phyloP scores from a whole-genome alignment of 352 stramenopile species.

The Hyaloperonospora brassicae region DNA sequence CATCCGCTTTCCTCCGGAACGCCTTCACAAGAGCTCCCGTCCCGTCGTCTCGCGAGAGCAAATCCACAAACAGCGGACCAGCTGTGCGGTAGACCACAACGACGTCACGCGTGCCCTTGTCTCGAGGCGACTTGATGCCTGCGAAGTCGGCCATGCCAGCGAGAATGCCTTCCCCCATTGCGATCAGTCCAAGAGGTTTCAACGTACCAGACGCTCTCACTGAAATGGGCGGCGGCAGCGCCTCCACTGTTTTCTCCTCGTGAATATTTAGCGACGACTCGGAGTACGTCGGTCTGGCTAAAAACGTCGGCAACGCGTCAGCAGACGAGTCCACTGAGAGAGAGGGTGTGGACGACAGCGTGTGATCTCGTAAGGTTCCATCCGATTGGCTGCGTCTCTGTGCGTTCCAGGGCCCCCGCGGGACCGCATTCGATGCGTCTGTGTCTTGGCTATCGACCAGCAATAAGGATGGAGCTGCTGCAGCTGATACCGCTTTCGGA shows the following conservation, averaged over 20 bases:
- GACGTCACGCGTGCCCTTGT: slow-evolving; percentile 16
- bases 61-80: slow-evolving; percentile 57
- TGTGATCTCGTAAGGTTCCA: slow-evolving; percentile 25
- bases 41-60: slow-evolving; percentile 65
- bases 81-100: slow-evolving; percentile 44
- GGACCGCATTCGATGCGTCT: slow-evolving; percentile 3
- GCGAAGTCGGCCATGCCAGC: slow-evolving; percentile 28
- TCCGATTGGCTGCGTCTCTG: slow-evolving; percentile 50
- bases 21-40: slow-evolving; percentile 64
- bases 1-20: slow-evolving; percentile 58
- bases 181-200: slow-evolving; percentile 28
- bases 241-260: slow-evolving; percentile 5
- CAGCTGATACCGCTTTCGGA: slow-evolving; percentile 15
- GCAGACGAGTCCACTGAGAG: slow-evolving; percentile 5
- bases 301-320: slow-evolving; percentile 4
- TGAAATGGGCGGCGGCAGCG: slow-evolving; percentile 16
- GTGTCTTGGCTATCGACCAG: slow-evolving; percentile 7
- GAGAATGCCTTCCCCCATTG: slow-evolving; percentile 44
- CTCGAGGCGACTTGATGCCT: slow-evolving; percentile 19
- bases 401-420: slow-evolving; percentile 14
- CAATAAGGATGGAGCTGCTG: slow-evolving; percentile 3
- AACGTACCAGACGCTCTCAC: slow-evolving; percentile 17
- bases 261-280: slow-evolving; percentile 21
- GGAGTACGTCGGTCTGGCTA: slow-evolving; percentile 19
- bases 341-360: neutral